These are phyloP conservation scores for Pholiota adiposa DNA, from an alignment of 1,284 basidiomycete genomes.

Conservation along the genomic window DNA sequence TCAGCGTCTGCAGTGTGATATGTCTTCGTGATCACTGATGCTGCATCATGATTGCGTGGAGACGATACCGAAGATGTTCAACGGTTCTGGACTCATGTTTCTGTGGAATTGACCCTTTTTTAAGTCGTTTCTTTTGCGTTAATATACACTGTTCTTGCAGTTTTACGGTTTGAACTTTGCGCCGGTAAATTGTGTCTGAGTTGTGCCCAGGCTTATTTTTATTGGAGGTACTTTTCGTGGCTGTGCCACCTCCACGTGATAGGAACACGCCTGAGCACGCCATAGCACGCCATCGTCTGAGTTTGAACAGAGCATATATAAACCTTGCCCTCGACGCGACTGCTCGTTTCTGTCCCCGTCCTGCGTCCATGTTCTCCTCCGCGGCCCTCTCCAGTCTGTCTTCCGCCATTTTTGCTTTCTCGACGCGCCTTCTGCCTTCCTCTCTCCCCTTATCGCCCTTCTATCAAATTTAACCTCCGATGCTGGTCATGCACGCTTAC, in stretches of 20 bases:
- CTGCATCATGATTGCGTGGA: no score
- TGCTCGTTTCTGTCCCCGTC: conserved; percentile 6
- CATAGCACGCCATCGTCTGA: conserved; percentile 50
- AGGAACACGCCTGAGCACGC: conserved; percentile 36
- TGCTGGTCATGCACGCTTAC: conserved; percentile 19
- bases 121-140: no score
- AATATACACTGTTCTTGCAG: no score
- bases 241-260: conserved; percentile 13
- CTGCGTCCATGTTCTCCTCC: conserved; percentile 12
- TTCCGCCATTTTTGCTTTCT: conserved; percentile 4
- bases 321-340: conserved; percentile 14
- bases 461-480: conserved; percentile 29
- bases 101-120: no score
- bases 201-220: no score
- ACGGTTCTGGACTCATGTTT: no score
- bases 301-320: conserved; percentile 34
- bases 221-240: conserved; percentile 12
- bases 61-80: no score
- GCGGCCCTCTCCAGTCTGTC: not conserved
- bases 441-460: conserved; percentile 7
- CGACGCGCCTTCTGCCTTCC: conserved; percentile 17
- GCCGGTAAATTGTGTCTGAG: no score
- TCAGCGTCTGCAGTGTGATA: no score
- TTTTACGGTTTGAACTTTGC: no score
- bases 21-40: no score